Conservation (phyloP, 768 basidiomycete genomes). For the Tephrocybe sp. region DNA sequence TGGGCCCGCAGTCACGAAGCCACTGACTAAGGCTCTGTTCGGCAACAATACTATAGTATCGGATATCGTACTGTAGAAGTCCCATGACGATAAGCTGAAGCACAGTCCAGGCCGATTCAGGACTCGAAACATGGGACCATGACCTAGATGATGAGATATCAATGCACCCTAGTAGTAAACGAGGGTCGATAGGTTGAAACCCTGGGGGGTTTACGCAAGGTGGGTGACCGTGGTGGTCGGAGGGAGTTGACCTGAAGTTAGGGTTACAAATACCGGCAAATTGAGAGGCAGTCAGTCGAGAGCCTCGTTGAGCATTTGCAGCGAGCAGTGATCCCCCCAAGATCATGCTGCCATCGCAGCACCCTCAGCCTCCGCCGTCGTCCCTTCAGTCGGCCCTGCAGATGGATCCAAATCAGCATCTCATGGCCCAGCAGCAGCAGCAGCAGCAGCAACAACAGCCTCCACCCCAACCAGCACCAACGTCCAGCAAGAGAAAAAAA, state of each 20-base stretch:
- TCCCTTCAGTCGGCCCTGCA: slow-evolving; percentile 61
- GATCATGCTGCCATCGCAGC: slow-evolving; percentile 37
- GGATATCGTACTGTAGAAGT: too few species aligned
- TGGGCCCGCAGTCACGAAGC: too few species aligned
- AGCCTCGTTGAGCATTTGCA: slow-evolving; percentile 28
- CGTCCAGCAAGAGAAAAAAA: slow-evolving; percentile 49
- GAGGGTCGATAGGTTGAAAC: too few species aligned
- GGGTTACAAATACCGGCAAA: slow-evolving; percentile 35
- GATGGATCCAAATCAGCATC: slow-evolving; percentile 63
- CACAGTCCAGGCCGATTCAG: too few species aligned
- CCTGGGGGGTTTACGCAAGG: too few species aligned
- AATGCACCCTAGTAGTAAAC: too few species aligned
- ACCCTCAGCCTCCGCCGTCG: slow-evolving; percentile 36
- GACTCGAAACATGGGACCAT: too few species aligned
- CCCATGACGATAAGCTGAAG: too few species aligned
- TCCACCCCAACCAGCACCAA: slow-evolving; percentile 20
- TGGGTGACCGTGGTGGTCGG: slow-evolving; percentile 6
- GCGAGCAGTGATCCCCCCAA: slow-evolving; percentile 16
- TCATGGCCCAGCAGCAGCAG: slow-evolving; percentile 44
- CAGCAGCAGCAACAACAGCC: slow-evolving; percentile 18
- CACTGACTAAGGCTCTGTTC: too few species aligned
- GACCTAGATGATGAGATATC: too few species aligned
- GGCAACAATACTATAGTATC: too few species aligned
- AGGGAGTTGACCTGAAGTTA: slow-evolving; percentile 21
- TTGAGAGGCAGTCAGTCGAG: slow-evolving; percentile 25